phyloP scores from a whole-genome alignment of 1,139 yeast genomes.

The Hansenula sp. region DNA sequence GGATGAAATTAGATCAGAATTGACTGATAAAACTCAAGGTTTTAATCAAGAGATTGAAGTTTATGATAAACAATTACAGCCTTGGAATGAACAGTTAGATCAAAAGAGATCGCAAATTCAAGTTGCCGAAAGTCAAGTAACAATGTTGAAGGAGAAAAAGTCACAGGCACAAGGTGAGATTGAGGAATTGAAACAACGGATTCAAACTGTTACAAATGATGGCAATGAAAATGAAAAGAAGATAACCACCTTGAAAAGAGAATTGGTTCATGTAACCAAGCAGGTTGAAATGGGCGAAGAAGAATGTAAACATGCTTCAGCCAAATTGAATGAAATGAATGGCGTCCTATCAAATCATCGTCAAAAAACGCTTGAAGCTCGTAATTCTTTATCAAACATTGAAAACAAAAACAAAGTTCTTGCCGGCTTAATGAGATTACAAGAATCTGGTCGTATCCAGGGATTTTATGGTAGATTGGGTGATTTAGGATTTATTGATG shows the following conservation, averaged over 20 bases:
- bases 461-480: slow-evolving; percentile 93
- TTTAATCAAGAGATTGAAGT: slow-evolving; percentile 60
- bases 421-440: slow-evolving; percentile 61
- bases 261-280: slow-evolving; percentile 41
- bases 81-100: slow-evolving; percentile 74
- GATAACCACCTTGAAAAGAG: slow-evolving; percentile 37
- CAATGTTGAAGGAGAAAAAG: slow-evolving; percentile 51
- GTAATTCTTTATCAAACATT: slow-evolving; percentile 47
- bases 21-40: slow-evolving; percentile 70
- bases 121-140: slow-evolving; percentile 62
- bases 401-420: slow-evolving; percentile 76
- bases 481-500: slow-evolving; percentile 84
- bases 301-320: slow-evolving; percentile 49
- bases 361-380: slow-evolving; percentile 64
- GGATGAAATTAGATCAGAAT: slow-evolving; percentile 58
- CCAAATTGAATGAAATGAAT: slow-evolving; percentile 49
- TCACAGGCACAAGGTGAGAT: slow-evolving; percentile 41
- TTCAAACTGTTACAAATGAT: slow-evolving; percentile 45
- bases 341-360: slow-evolving; percentile 50
- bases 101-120: slow-evolving; percentile 64
- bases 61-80: slow-evolving; percentile 68
- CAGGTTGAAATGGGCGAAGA: slow-evolving; percentile 57
- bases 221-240: slow-evolving; percentile 52
- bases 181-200: slow-evolving; percentile 41
- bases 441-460: slow-evolving; percentile 75